Conservation (phyloP, 495 filamentous ascomycete genomes). For the Penicillium cataractarum region DNA sequence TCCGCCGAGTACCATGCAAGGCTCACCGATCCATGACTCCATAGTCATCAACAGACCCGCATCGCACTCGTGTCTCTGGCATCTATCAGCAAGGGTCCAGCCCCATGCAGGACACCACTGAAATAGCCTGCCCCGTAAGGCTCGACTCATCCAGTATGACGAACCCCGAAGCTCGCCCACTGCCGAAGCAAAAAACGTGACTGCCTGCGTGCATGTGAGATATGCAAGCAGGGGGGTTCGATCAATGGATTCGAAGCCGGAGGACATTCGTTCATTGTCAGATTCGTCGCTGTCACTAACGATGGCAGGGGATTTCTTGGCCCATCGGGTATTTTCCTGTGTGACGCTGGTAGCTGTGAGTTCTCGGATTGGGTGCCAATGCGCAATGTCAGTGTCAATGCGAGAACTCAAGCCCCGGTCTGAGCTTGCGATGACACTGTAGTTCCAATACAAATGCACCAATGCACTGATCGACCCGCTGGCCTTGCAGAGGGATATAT, state of each 20-base stretch:
- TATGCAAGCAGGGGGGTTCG: constrained; percentile 19
- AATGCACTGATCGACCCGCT: constrained; percentile 21
- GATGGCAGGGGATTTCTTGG: background rate
- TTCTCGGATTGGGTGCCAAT: background rate
- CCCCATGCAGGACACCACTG: background rate
- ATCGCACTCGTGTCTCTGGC: constrained; percentile 19
- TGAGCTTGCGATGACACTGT: constrained; percentile 21
- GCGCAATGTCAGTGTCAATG: background rate
- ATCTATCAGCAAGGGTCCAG: constrained; percentile 11
- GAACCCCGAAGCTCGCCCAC: background rate
- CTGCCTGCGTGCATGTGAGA: constrained; percentile 32
- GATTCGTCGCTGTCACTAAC: background rate
- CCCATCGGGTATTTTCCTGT: constrained; percentile 5
- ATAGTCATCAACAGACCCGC: background rate
- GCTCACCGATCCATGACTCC: constrained; percentile 10
- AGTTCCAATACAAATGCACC: constrained; percentile 17
- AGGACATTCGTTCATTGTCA: constrained; percentile 1
- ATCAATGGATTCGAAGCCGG: constrained; percentile 5
- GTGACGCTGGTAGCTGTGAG: background rate
- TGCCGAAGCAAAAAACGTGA: constrained; percentile 16
- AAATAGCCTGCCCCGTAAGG: background rate
- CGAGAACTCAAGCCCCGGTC: background rate
- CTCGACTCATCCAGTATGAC: background rate
- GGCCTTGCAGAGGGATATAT: constrained; percentile 7
- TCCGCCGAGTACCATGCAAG: constrained; percentile 14